Percentiles rank a stretch among this genome's conserved stretches.
These are phyloP conservation scores for Trichophyton rubrum DNA, from an alignment of 2,329 filamentous ascomycete genomes.

Conservation along the genomic window DNA sequence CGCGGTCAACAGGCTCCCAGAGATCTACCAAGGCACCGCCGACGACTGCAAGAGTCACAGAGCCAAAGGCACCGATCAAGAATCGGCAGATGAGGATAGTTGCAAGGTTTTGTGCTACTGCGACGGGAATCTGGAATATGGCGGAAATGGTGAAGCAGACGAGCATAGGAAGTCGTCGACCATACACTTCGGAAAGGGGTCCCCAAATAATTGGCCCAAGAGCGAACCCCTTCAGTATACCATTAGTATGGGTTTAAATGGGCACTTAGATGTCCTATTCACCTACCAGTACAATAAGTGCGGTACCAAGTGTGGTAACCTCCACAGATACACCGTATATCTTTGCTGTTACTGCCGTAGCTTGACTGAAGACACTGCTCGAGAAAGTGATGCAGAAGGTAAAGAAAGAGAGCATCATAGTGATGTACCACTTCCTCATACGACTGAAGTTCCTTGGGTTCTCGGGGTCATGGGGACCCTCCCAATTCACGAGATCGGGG, in stretches of 20 bases:
- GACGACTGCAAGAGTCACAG: constrained; percentile 39
- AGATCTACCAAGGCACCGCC: constrained; percentile 40
- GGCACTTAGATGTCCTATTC: not conserved
- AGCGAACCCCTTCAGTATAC: constrained; percentile 22
- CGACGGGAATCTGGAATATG: constrained; percentile 45
- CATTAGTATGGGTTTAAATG: not conserved
- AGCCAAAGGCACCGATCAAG: constrained; percentile 41
- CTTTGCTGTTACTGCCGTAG: constrained; percentile 28
- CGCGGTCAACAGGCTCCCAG: constrained; percentile 37
- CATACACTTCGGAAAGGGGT: constrained; percentile 38
- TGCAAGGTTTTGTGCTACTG: constrained; percentile 41
- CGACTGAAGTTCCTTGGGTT: constrained; percentile 58
- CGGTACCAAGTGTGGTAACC: constrained; percentile 39
- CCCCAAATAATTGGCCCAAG: constrained; percentile 32
- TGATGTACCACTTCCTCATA: constrained; percentile 34
- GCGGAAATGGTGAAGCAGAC: constrained; percentile 37
- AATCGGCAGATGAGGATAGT: constrained; percentile 46
- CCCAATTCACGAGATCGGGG: constrained; percentile 54
- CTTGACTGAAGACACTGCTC: constrained; percentile 35
- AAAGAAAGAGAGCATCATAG: constrained; percentile 30
- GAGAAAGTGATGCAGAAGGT: constrained; percentile 39
- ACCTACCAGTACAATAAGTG: constrained; percentile 34
- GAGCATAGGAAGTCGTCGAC: constrained; percentile 39
- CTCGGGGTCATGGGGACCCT: constrained; percentile 58
- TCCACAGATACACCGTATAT: constrained; percentile 37